Conservation (phyloP, 1,284 basidiomycete genomes). For the Vanrija humicola region DNA sequence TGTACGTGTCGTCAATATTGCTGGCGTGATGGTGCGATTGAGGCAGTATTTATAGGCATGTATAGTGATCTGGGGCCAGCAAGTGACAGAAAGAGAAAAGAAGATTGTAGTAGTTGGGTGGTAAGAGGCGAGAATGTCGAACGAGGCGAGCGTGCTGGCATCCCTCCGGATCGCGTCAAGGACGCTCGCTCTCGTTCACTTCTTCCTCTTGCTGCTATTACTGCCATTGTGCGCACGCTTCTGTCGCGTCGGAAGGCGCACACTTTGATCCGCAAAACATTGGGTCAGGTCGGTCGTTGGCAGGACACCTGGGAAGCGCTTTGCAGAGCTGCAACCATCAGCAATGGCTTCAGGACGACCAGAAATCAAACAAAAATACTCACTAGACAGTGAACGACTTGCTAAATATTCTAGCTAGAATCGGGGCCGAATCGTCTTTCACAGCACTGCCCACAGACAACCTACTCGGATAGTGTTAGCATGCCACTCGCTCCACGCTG, state of each 20-base stretch:
- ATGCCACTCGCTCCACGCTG: too few relatives aligned
- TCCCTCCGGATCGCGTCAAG: too few relatives aligned
- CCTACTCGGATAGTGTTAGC: not conserved
- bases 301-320: slow-evolving; percentile 88
- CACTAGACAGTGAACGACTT: slow-evolving; percentile 79
- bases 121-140: too few relatives aligned
- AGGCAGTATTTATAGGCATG: too few relatives aligned
- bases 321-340: slow-evolving; percentile 59
- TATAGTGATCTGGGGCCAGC: too few relatives aligned
- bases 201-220: too few relatives aligned
- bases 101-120: too few relatives aligned
- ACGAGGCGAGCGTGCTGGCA: too few relatives aligned
- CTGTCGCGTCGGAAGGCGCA: slow-evolving; percentile 66
- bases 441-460: slow-evolving; percentile 10
- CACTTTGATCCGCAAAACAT: slow-evolving; percentile 84
- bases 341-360: not conserved
- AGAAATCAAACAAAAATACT: slow-evolving; percentile 9
- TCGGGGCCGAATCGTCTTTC: slow-evolving; percentile 49
- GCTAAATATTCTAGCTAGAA: slow-evolving; percentile 78
- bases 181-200: too few relatives aligned
- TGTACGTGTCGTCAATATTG: too few relatives aligned
- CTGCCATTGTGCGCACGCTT: slow-evolving; percentile 10
- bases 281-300: slow-evolving; percentile 85
- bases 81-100: too few relatives aligned
- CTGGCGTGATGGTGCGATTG: too few relatives aligned